Conservation (phyloP, 495 filamentous ascomycete species). For the Pyrenula massariospora region DNA sequence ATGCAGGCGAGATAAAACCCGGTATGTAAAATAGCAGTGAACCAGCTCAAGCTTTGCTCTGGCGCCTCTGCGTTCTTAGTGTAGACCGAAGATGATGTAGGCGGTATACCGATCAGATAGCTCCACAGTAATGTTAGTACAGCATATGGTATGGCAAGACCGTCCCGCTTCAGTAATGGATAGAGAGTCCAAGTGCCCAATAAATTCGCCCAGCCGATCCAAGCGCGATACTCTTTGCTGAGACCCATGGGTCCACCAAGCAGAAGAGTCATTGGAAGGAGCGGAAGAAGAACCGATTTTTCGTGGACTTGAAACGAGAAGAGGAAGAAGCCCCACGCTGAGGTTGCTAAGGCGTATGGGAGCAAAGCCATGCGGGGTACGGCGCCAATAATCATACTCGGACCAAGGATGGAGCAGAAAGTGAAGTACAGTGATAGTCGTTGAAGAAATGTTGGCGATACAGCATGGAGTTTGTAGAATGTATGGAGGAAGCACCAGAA, state of each 20-base stretch:
- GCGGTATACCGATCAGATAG: slow-evolving; percentile 78
- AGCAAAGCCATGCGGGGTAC: slow-evolving; percentile 66
- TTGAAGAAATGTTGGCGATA: slow-evolving; percentile 45
- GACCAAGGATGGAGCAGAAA: slow-evolving; percentile 59
- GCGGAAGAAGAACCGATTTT: slow-evolving; percentile 83
- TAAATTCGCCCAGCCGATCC: slow-evolving; percentile 88
- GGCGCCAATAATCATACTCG: slow-evolving; percentile 67
- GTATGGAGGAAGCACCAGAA: slow-evolving; percentile 91
- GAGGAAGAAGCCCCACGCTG: slow-evolving; percentile 93
- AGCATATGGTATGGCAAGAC: slow-evolving; percentile 70
- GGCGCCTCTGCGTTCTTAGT: slow-evolving; percentile 26
- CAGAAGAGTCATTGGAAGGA: slow-evolving; percentile 83
- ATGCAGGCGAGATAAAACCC: slow-evolving; percentile 66
- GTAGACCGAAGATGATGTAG: slow-evolving; percentile 59
- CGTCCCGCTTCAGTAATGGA: slow-evolving; percentile 76
- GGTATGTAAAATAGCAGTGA: slow-evolving; percentile 57
- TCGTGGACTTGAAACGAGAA: slow-evolving; percentile 98
- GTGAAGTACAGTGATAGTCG: slow-evolving; percentile 68
- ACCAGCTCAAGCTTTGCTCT: slow-evolving; percentile 23
- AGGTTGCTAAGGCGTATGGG: slow-evolving; percentile 65
- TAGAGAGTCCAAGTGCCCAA: slow-evolving; percentile 91
- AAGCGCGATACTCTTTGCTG: slow-evolving; percentile 61
- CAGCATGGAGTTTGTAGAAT: slow-evolving; percentile 61
- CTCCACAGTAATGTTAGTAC: slow-evolving; percentile 80
- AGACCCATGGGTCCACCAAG: slow-evolving; percentile 68